Evolutionary conservation across 345 rosid genomes (phyloP).

Genomic region (Nephelium lappaceum): DNA sequence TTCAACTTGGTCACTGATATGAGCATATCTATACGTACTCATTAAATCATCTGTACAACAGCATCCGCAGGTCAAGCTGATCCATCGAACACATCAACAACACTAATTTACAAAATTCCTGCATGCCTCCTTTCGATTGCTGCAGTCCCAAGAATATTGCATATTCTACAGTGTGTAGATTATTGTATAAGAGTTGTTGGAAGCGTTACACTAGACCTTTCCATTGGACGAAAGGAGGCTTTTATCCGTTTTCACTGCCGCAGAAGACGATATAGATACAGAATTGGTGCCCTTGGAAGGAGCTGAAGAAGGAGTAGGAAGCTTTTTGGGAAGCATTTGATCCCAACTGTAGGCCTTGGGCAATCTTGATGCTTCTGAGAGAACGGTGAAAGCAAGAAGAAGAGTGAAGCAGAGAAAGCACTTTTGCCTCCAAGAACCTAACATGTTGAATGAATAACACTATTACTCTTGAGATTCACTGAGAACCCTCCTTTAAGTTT

Average conservation of each 20-base stretch:
- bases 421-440: conserved; percentile 44
- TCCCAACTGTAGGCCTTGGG: conserved; percentile 59
- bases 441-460: conserved; percentile 27
- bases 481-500: conserved; percentile 30
- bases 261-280: conserved; percentile 44
- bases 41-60: conserved; percentile 17
- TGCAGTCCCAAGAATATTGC: conserved; percentile 13
- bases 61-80: not conserved
- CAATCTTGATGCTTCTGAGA: conserved; percentile 64
- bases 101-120: conserved; percentile 28
- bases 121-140: conserved; percentile 13
- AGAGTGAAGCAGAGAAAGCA: conserved; percentile 38
- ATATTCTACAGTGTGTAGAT: conserved; percentile 19
- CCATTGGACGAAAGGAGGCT: conserved; percentile 51
- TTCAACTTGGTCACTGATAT: not conserved
- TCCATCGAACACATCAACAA: not conserved
- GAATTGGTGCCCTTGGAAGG: conserved; percentile 93
- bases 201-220: conserved; percentile 46
- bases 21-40: not conserved
- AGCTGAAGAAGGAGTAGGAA: conserved; percentile 71
- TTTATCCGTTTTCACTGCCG: conserved; percentile 34
- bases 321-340: conserved; percentile 90
- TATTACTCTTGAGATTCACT: conserved; percentile 22
- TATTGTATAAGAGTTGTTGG: conserved; percentile 5
- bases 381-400: conserved; percentile 41